Evolutionary conservation across 208 protist species (phyloP), one percentile per base, ranked within the genome.

Genomic region (Endotrypanum monterogeii): DNA sequence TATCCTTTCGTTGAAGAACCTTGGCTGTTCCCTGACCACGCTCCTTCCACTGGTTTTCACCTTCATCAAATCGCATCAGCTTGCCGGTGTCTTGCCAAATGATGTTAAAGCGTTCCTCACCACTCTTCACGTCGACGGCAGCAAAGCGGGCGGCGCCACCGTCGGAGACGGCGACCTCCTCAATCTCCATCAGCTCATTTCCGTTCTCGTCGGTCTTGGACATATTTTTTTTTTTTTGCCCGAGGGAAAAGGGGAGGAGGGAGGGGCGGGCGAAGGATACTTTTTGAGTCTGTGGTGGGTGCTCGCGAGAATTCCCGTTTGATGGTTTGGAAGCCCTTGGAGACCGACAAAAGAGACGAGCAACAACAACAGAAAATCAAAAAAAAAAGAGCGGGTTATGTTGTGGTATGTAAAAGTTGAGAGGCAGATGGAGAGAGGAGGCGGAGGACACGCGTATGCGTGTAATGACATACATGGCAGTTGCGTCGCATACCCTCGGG

Each of bases 31-130:
- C 95, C 71, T 93, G 82, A 0, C 92, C 95, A 55, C 95, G 88
- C 84, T 98, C 95, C 85, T 97, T 98, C 95, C 95, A 98, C 76
- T 83, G 71, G 71, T 98, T 98, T 80, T 97, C 93, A 39, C 92
- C 95, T 71, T 98, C 93, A 58, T 98, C 93, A 71, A 98, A 98
- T 66, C 95, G 93, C 44, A 95, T 79, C 28, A 97, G 83, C 85
- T 96, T 96, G 50, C 76, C 88, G 12, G 73, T 75, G 57, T 89
- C 74, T 74, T 94, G 79, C 84, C 86, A 98, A 5, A 91, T 72
- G 6, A 90, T 48, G 63, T 94, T 82, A 67, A 88, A 95, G 66
- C 90, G 84, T 67, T 98, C 93, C 79, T 96, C 92, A 39, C 91
- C 95, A 66, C 79, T 96, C 74, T 90, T 92, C 55, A 95, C 83